Base-by-base conservation (phyloP, 257 asterid genomes). In the Leonotis leonurus region DNA sequence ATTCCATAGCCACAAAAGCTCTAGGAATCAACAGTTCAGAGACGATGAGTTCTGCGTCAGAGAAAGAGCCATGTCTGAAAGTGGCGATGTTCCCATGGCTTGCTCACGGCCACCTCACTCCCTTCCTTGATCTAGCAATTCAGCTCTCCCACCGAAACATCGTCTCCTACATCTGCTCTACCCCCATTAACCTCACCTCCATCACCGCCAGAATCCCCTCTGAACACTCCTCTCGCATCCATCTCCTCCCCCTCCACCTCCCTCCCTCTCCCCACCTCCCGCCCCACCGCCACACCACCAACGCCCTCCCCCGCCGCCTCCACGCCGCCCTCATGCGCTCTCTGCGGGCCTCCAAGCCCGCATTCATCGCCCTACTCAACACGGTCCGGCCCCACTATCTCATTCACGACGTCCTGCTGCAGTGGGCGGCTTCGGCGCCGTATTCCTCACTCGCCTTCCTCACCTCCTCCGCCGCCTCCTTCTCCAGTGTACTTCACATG, bases 41-140 rank as follows among this genome's bases (percentile, higher is more conserved):
- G 14, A 48, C 0, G 39, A 64, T 60, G 65, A 58, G 4, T n/a
- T n/a, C n/a, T n/a, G n/a, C n/a, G 12, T 6, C 41, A 10, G 55
- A 48, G 26, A 49, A 37, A 6, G 41, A 35, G 3, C 33, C 25
- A 1, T 14, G 66, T 35, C 1, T 57, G 48, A 80, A 72, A 46
- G 32, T 77, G 0, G 61, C 80, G 40, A 56, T 81, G 80, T 70
- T 81, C 13, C 86, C 89, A 75, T 85, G 81, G 84, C 56, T 82
- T 11, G 89, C 77, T 8, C 77, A 82, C 53, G 89, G 93, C 4
- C 85, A 85, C 53, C 74, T 85, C 16, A 71, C 86, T 48, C 87
- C 87, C 3, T 73, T 60, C 63, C 51, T 85, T 0, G 85, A 80
- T 59, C 65, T 85, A 2, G 83, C 94, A 72, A 85, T 75, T 61